phyloP scores from a whole-genome alignment of 352 stramenopile species.

The Phytophthora chlamydospora region DNA sequence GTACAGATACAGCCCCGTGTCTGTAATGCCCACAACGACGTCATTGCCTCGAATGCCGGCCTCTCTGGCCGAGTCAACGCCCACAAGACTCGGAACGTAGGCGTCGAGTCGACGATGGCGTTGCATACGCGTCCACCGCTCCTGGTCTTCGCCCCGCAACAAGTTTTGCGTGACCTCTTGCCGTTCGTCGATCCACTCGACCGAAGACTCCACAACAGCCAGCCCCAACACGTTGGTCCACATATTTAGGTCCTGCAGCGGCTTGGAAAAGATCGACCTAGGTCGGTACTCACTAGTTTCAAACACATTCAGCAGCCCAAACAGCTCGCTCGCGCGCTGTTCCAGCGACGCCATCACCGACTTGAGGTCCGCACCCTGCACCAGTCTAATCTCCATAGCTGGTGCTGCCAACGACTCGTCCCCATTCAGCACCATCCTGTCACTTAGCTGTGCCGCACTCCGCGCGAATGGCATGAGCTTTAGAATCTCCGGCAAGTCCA shows the following conservation, averaged over 20 bases:
- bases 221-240: constrained; percentile 68
- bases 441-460: constrained; percentile 48
- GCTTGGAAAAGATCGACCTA: constrained; percentile 56
- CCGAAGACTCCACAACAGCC: constrained; percentile 46
- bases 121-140: constrained; percentile 33
- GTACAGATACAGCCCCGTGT: constrained; percentile 81
- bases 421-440: constrained; percentile 23
- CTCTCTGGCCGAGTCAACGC: constrained; percentile 61
- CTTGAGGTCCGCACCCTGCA: constrained; percentile 41
- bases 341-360: constrained; percentile 47
- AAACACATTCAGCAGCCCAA: constrained; percentile 73
- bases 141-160: constrained; percentile 31
- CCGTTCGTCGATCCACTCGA: constrained; percentile 72
- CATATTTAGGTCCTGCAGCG: constrained; percentile 53
- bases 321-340: constrained; percentile 37
- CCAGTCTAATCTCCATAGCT: constrained; percentile 65
- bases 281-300: constrained; percentile 40
- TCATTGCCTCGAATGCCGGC: constrained; percentile 72
- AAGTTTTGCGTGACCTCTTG: constrained; percentile 42
- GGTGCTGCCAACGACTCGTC: constrained; percentile 39
- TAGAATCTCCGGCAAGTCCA: constrained; percentile 57
- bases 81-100: constrained; percentile 65
- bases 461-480: constrained; percentile 79
- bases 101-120: constrained; percentile 60
- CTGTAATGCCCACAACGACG: constrained; percentile 82